A percentile compares a stretch with the other conserved stretches of the same genome.
These are phyloP conservation scores for Pseudogymnoascus sp. DNA, from an alignment of 2,329 filamentous ascomycete genomes.

Conservation along the genomic window DNA sequence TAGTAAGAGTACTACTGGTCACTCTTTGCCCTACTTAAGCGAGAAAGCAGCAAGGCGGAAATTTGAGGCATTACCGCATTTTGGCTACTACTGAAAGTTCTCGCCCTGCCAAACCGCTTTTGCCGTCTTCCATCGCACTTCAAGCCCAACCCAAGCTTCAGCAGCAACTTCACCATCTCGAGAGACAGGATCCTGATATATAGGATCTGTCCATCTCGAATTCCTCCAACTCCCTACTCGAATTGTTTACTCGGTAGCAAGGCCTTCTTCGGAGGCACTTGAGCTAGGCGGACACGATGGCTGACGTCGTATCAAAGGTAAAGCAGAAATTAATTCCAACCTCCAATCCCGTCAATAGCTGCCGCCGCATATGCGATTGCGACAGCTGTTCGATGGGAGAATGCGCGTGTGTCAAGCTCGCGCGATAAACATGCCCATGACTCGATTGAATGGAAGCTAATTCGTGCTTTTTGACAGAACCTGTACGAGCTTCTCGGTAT, in stretches of 20 bases:
- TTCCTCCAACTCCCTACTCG: constrained; percentile 16
- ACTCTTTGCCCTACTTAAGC: constrained; percentile 5
- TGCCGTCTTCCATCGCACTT: background rate
- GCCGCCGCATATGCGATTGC: constrained; percentile 10
- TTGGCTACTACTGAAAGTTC: background rate
- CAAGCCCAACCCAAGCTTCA: background rate
- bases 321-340: background rate
- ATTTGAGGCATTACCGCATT: constrained; percentile 7
- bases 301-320: constrained; percentile 32
- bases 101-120: background rate
- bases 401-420: background rate
- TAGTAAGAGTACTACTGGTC: background rate
- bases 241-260: constrained; percentile 31
- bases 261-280: constrained; percentile 32
- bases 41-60: background rate
- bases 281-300: constrained; percentile 30
- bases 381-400: background rate
- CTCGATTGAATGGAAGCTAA: background rate
- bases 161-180: constrained; percentile 19
- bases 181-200: constrained; percentile 30
- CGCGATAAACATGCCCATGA: background rate
- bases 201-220: constrained; percentile 31
- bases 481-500: constrained; percentile 97
- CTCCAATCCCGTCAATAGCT: constrained; percentile 12
- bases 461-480: constrained; percentile 54